Conservation (phyloP, 306 rosid genomes). For the Prunus armeniaca region DNA sequence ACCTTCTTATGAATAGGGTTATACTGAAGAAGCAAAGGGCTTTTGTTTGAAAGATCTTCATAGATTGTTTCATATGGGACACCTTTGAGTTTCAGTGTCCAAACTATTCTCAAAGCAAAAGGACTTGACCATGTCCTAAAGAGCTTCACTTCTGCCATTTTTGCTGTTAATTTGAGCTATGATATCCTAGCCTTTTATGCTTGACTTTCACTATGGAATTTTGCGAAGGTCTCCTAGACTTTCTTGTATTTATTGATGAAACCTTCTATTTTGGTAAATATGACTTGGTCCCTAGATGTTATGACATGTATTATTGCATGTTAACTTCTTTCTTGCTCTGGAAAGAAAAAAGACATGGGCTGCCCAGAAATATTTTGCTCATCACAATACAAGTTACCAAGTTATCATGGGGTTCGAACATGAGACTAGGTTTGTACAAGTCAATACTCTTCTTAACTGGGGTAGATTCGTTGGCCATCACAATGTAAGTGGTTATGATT, state of each 20-base stretch:
- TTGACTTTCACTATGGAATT: neutral
- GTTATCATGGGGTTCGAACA: no score
- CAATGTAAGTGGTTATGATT: no score
- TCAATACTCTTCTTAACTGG: fast-evolving
- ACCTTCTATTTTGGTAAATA: neutral
- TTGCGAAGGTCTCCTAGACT: neutral
- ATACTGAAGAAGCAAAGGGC: slow-evolving; percentile 31
- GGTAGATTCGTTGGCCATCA: no score
- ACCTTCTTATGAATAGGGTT: slow-evolving; percentile 29
- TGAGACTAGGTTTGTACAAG: no score
- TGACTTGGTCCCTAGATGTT: neutral
- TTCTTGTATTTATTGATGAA: neutral
- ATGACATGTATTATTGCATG: neutral
- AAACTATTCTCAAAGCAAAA: slow-evolving; percentile 27
- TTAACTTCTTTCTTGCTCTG: no score
- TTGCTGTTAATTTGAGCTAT: neutral
- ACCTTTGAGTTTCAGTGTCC: slow-evolving; percentile 41
- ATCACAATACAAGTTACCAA: no score
- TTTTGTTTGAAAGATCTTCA: slow-evolving; percentile 40
- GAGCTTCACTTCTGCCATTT: slow-evolving; percentile 25
- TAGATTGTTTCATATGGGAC: slow-evolving; percentile 19
- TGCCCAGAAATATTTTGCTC: no score
- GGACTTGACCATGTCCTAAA: slow-evolving; percentile 34
- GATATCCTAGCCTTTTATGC: no score
- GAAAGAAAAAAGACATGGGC: no score